phyloP scores from a whole-genome alignment of 495 filamentous ascomycete genomes.

The Xylaria intraflava region DNA sequence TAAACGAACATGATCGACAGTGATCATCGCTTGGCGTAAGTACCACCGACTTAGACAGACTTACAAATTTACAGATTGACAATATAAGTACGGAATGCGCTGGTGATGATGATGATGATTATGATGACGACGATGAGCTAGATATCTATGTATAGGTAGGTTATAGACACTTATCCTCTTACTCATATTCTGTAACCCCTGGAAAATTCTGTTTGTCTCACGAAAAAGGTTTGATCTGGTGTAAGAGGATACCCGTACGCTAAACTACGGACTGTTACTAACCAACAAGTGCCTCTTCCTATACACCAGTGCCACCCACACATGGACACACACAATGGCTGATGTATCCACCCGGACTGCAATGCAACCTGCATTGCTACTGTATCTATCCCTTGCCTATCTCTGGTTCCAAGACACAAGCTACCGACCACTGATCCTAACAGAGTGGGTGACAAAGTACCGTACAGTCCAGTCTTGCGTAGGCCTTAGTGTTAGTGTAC shows the following conservation, averaged over 20 bases:
- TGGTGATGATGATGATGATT: too few relatives aligned
- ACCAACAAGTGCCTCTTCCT: too few relatives aligned
- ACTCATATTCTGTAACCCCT: background rate
- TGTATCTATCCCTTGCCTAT: slow-evolving; percentile 5
- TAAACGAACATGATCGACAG: too few relatives aligned
- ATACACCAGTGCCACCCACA: too few relatives aligned
- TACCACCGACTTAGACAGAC: too few relatives aligned
- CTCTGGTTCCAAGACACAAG: slow-evolving; percentile 12
- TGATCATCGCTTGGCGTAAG: too few relatives aligned
- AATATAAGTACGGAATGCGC: too few relatives aligned
- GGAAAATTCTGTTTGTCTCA: background rate
- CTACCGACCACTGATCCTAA: slow-evolving; percentile 8
- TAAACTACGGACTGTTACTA: too few relatives aligned
- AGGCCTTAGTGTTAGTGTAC: background rate
- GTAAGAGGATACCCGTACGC: too few relatives aligned
- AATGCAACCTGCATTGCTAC: slow-evolving; percentile 10
- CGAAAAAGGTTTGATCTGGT: background rate
- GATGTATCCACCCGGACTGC: slow-evolving; percentile 9
- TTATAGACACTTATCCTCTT: background rate
- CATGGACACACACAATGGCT: background rate
- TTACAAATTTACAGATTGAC: too few relatives aligned
- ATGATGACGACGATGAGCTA: too few relatives aligned
- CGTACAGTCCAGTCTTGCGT: slow-evolving; percentile 4
- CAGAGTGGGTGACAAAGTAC: slow-evolving; percentile 9
- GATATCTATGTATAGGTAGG: too few relatives aligned